Evolutionary conservation across 257 asterid species (phyloP).

Genomic region (Cruciata laevipes): DNA sequence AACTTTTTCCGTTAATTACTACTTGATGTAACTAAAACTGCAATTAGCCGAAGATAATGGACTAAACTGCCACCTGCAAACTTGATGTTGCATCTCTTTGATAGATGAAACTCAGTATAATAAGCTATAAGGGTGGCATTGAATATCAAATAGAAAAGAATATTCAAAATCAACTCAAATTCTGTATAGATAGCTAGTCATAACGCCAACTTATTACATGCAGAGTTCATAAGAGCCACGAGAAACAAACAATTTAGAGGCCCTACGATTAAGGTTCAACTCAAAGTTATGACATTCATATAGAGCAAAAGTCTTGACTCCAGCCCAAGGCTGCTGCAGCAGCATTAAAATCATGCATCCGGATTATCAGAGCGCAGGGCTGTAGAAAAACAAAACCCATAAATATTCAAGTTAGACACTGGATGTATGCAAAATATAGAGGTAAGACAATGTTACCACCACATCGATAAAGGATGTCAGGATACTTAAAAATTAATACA

Average conservation of each 20-base stretch:
- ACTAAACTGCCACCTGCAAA: too few species aligned
- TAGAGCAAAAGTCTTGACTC: background rate
- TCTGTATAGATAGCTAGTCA: background rate
- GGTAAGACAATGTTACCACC: background rate
- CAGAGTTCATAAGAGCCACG: background rate
- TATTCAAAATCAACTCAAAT: background rate
- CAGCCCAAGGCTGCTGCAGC: background rate
- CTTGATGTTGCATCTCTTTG: background rate
- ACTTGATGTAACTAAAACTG: too few species aligned
- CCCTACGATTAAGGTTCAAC: background rate
- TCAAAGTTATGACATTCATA: background rate
- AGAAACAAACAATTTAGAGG: background rate
- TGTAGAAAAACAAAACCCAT: slow-evolving; percentile 13
- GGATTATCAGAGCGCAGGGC: slow-evolving; percentile 34
- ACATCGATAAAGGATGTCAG: background rate
- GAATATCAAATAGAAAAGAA: background rate
- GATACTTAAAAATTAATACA: background rate
- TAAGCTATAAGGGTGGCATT: background rate
- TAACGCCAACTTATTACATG: background rate
- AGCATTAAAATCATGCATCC: slow-evolving; percentile 21
- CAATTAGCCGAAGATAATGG: too few species aligned
- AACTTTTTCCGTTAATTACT: too few species aligned
- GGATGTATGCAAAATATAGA: background rate
- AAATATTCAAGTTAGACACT: background rate
- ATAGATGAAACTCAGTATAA: too few species aligned